phyloP scores from a whole-genome alignment of 2,329 filamentous ascomycete species.

The Colletotrichum sp. region DNA sequence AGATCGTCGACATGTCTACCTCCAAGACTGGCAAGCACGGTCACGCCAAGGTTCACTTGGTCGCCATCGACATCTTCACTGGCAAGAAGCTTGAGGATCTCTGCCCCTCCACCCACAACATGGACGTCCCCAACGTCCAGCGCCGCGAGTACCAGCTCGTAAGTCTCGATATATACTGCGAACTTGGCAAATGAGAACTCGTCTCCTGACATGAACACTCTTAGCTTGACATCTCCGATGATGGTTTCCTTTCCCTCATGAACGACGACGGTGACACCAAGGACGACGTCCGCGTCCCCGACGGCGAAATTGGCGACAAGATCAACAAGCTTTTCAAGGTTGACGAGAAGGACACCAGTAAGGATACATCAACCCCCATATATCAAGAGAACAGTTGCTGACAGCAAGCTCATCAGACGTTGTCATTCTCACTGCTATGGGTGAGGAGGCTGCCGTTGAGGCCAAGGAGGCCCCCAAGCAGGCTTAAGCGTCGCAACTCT shows the following conservation, averaged over 20 bases:
- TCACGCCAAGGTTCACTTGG: constrained; percentile 99
- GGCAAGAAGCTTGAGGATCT: constrained; percentile 99
- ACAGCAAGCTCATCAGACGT: constrained; percentile 65
- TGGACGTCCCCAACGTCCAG: constrained; percentile 94
- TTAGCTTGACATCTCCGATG: constrained; percentile 90
- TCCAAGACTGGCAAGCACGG: constrained; percentile 99
- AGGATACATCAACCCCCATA: constrained; percentile 46
- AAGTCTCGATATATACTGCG: constrained; percentile 49
- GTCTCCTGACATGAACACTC: background rate
- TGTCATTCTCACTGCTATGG: constrained; percentile 93
- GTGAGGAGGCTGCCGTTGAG: constrained; percentile 90
- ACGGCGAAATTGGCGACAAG: constrained; percentile 86
- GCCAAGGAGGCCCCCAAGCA: constrained; percentile 84
- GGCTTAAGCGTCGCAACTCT: constrained; percentile 20
- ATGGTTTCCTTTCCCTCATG: constrained; percentile 95
- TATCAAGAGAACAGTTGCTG: constrained; percentile 5
- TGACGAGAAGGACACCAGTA: constrained; percentile 94
- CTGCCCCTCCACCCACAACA: constrained; percentile 96
- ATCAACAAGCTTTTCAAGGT: constrained; percentile 79
- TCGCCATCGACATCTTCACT: constrained; percentile 99
- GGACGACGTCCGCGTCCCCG: constrained; percentile 93
- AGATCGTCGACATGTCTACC: constrained; percentile 99
- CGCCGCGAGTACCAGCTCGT: constrained; percentile 95
- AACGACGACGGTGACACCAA: constrained; percentile 84
- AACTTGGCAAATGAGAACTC: background rate